Evolutionary conservation across 2,329 filamentous ascomycete genomes (phyloP).

Genomic region (Colletotrichum musae): DNA sequence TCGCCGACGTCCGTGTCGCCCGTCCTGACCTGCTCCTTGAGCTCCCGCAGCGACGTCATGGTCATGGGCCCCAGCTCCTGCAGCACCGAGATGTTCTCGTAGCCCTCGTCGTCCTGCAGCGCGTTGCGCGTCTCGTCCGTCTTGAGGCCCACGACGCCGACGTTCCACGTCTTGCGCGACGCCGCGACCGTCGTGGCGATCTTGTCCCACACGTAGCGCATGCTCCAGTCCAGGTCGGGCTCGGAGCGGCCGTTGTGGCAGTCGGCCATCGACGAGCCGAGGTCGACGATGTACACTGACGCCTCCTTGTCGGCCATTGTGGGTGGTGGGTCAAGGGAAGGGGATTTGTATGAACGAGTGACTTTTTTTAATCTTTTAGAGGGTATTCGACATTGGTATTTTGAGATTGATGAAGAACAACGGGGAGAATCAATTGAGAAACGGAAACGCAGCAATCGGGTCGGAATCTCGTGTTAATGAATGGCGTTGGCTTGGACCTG

Average conservation of each 20-base stretch:
- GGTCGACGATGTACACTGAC: slow-evolving; percentile 91
- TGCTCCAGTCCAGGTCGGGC: slow-evolving; percentile 88
- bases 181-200: slow-evolving; percentile 78
- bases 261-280: slow-evolving; percentile 87
- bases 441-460: not conserved
- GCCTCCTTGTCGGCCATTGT: slow-evolving; percentile 94
- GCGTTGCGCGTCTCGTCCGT: slow-evolving; percentile 83
- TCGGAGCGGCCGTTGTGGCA: slow-evolving; percentile 78
- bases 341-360: not conserved
- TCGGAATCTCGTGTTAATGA: slow-evolving; percentile 9
- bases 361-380: not conserved
- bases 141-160: slow-evolving; percentile 85
- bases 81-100: slow-evolving; percentile 85
- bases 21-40: slow-evolving; percentile 76
- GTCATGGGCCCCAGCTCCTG: slow-evolving; percentile 74
- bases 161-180: slow-evolving; percentile 77
- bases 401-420: not conserved
- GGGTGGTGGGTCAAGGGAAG: slow-evolving; percentile 4
- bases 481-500: slow-evolving; percentile 9
- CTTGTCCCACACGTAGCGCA: slow-evolving; percentile 97
- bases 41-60: slow-evolving; percentile 77
- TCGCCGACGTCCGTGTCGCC: slow-evolving; percentile 82
- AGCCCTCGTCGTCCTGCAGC: slow-evolving; percentile 78
- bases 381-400: not conserved
- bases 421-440: not conserved